phyloP scores from a whole-genome alignment of 2,329 filamentous ascomycete genomes.

The Penicillium fuscoglaucum region DNA sequence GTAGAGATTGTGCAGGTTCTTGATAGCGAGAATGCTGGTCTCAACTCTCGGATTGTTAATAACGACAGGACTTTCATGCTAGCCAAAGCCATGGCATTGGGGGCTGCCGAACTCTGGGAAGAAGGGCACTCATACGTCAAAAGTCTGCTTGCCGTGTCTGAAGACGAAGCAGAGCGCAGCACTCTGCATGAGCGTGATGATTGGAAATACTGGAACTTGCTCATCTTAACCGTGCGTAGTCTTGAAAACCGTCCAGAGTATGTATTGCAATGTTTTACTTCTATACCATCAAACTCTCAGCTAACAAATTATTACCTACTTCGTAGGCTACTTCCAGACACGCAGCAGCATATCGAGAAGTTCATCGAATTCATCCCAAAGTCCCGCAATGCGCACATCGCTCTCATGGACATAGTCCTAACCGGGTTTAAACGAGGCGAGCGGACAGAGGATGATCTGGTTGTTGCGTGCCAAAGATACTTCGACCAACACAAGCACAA shows the following conservation, averaged over 20 bases:
- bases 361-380: constrained; percentile 38
- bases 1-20: constrained; percentile 46
- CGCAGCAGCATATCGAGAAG: constrained; percentile 35
- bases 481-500: constrained; percentile 44
- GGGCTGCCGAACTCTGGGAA: constrained; percentile 41
- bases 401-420: constrained; percentile 34
- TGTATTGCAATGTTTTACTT: constrained; percentile 15
- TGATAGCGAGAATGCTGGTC: constrained; percentile 43
- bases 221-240: constrained; percentile 38
- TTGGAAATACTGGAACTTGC: constrained; percentile 49
- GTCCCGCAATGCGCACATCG: constrained; percentile 46
- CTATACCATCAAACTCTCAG: neutral
- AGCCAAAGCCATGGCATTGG: constrained; percentile 41
- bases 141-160: constrained; percentile 38
- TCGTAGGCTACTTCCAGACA: constrained; percentile 33
- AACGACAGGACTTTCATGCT: constrained; percentile 46
- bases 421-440: constrained; percentile 30
- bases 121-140: constrained; percentile 40
- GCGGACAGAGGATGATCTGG: constrained; percentile 32
- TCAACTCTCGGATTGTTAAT: constrained; percentile 45
- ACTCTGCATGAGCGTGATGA: constrained; percentile 44
- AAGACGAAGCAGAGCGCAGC: constrained; percentile 31
- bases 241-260: constrained; percentile 35
- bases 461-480: constrained; percentile 43
- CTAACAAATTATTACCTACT: constrained; percentile 2